A percentile compares a stretch with the other conserved stretches of the same genome.
Conservation (phyloP, 78 protist species). For the Protostelium mycophagum region DNA sequence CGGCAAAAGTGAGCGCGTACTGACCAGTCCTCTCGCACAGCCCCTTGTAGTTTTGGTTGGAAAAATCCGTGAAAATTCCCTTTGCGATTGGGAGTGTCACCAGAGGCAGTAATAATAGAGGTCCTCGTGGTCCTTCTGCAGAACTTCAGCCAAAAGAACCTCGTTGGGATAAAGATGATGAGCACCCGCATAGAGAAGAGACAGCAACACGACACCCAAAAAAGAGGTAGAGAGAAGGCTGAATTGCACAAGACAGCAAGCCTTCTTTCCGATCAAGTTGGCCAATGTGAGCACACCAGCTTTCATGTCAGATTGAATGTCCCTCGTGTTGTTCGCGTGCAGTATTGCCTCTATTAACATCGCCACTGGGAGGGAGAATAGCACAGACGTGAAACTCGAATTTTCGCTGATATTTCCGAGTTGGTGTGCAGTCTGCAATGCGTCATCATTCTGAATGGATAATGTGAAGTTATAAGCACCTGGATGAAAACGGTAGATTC, state of each 20-base stretch:
- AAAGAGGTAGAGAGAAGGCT: neutral
- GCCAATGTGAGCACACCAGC: slow-evolving; percentile 28
- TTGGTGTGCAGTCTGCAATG: neutral
- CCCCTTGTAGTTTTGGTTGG: too few species aligned
- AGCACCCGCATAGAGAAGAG: neutral
- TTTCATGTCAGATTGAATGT: slow-evolving; percentile 17
- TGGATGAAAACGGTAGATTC: slow-evolving; percentile 21
- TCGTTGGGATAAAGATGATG: neutral
- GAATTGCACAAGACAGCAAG: neutral
- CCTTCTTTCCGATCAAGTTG: slow-evolving; percentile 15
- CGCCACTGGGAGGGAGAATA: slow-evolving; percentile 35
- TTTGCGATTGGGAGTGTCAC: neutral
- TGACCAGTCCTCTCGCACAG: neutral
- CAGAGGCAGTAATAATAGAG: neutral
- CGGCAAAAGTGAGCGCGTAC: neutral
- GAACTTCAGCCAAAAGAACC: neutral
- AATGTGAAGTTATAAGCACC: neutral
- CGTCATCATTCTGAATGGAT: too few species aligned
- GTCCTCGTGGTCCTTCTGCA: neutral
- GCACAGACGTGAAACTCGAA: neutral
- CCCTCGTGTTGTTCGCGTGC: slow-evolving; percentile 56
- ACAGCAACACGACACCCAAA: neutral
- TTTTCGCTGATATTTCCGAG: neutral
- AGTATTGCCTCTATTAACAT: slow-evolving; percentile 28
- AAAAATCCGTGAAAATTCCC: neutral